Evolutionary conservation across 2,329 filamentous ascomycete species (phyloP), one percentile per base, ranked within the genome.

Genomic region (Nemania bipapillata): DNA sequence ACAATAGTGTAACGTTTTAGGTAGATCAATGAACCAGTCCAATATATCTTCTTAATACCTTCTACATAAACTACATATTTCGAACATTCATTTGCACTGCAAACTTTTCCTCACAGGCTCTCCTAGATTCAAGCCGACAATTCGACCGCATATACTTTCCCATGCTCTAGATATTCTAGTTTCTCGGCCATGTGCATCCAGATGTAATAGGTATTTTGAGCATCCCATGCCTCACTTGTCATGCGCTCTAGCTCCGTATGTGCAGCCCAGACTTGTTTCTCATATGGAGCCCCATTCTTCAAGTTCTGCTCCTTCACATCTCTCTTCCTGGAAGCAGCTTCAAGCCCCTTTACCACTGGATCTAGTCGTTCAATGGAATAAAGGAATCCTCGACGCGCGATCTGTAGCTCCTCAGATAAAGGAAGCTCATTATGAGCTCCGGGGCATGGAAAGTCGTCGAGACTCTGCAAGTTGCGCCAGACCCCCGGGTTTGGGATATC

Each of bases 401-500:
- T 66, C 35, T 50, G 59, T 24, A 70, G 50, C 45, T 66, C 55
- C 26, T 66, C 67, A 8, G 67, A 70, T n/a, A 20, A n/a, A 17
- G 47, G 15, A 12, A 40, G 24, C 15, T 63, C 22, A 9, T 7
- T 37, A 17, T 45, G 26, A 30, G 26, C 20, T 22, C 24, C 24
- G 7, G 22, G 3, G 30, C 42, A 24, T 9, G 55, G 20, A 7
- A 70, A 30, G 22, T 70, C 60, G 12, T 70, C 63, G 26, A 61
- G 56, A 26, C 49, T 61, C 35, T 42, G 37, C 12, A 70, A 32
- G 15, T 37, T 49, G 12, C 67, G 63, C 67, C 59, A 70, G 11
- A 66, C 60, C 1, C 64, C 63, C 2, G 17, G 30, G 11, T 7
- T 28, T 30, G 63, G 67, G 2, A 52, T 17, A 8, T 26, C 12